Evolutionary conservation across 2,329 filamentous ascomycete species (phyloP), one percentile per base, ranked within the genome.

Genomic region (Aspergillus tubingensis): DNA sequence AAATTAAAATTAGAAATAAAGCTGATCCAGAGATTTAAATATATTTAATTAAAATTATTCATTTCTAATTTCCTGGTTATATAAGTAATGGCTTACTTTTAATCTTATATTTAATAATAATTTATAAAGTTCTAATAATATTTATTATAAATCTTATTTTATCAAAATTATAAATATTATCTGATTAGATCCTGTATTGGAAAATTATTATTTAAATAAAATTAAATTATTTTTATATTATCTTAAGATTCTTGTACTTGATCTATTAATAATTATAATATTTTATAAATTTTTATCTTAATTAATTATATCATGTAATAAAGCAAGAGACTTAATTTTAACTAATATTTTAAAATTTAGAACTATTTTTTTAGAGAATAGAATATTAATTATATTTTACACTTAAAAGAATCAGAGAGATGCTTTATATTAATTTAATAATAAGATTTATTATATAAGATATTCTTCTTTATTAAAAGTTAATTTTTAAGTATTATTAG

Each of bases 251-350:
- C 15, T 44, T 6, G n/a, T 41, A 54, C 51, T 62, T 59, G n/a
- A 47, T 48, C 2, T 43, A 19, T 36, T 64, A 10, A 39, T 64
- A 62, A 41, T 62, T 44, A 58, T 58, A 60, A n/a, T 19, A 15
- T 30, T 6, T 23, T n/a, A 10, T 36, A n/a, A 32, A 52, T 5
- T 13, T 15, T 15, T 6, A 6, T 17, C 7, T 7, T 7, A 39
- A 2, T n/a, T 15, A 15, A 7, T 39, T 39, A n/a, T 39, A n/a
- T n/a, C 17, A 39, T 39, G 17, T 39, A 17, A 39, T 7, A 39
- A 39, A 39, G 13, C 13, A 7, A 39, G 15, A 39, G 13, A n/a
- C 5, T 4, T 17, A 39, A 39, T 39, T 39, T n/a, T 17, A n/a
- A 7, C 5, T 39, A 39, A 7, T 39, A n/a, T n/a, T 39, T 39